Base-by-base conservation (phyloP, 2,329 filamentous ascomycete species). In the Diaporthe citrichinensis region DNA sequence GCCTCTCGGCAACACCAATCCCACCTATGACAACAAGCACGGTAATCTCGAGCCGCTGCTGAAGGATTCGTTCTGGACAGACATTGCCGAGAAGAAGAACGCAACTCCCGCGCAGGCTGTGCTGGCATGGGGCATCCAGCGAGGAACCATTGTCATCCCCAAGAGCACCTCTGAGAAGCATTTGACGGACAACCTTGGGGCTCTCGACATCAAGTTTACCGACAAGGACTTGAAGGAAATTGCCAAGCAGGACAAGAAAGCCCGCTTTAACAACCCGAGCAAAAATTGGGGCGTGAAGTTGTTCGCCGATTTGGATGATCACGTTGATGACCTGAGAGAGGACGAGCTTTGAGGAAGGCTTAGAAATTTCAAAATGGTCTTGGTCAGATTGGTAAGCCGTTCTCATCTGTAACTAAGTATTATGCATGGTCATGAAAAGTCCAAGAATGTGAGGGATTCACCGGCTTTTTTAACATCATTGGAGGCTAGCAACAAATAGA, bases 1-100 rank as follows among this genome's bases (percentile, higher is more conserved):
- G 25, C 88, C 88, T 0, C 84, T 89, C 39, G 92, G 91, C 72
- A 86, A 88, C 74, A 84, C 85, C 17, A 89, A 89, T 68, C 88
- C 88, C 2, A 87, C 81, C 4, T 88, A 89, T 78, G 71, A 81
- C 72, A 81, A 79, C n/a, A 78, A 76, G 10, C 65, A 82, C 34
- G 72, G 79, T 5, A 74, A 79, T 15, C 78, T 84, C 12, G 78
- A 79, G 1, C 75, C 82, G 46, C 73, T 89, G 14, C 77, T 88
- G 9, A 78, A 87, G 58, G 86, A 88, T 72, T 76, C 81, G 0
- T 84, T 85, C 73, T 83, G 87, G 79, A 77, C 74, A 14, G 77
- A 82, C 1, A 79, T 89, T 69, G 86, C 86, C 3, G 72, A 80
- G 23, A 81, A 82, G 75, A 86, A 86, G 76, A 82, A 83, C 65